phyloP scores from a whole-genome alignment of 2,329 filamentous ascomycete species.

The Colletotrichum simmondsii region DNA sequence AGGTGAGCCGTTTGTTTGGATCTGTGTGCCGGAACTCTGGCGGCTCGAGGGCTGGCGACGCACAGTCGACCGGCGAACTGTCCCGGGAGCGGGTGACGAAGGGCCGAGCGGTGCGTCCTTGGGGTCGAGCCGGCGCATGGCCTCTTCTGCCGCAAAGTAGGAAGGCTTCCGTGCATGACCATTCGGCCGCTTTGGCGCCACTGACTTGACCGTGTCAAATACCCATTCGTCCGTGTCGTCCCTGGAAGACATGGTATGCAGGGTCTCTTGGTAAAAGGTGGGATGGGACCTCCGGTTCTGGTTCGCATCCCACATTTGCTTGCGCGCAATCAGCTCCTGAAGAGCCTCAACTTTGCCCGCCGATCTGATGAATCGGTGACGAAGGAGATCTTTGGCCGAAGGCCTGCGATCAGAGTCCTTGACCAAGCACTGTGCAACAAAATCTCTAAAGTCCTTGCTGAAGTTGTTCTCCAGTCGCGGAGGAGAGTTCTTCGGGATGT shows the following conservation, averaged over 20 bases:
- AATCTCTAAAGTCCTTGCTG: conserved; percentile 93
- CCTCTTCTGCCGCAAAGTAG: conserved; percentile 68
- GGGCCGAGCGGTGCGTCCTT: conserved; percentile 70
- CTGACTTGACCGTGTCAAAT: conserved; percentile 91
- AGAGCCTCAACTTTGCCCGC: conserved; percentile 90
- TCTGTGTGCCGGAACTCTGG: conserved; percentile 54
- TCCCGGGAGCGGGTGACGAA: conserved; percentile 62
- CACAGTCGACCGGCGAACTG: conserved; percentile 70
- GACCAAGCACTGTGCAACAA: conserved; percentile 87
- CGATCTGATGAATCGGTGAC: conserved; percentile 86
- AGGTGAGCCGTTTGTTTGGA: conserved; percentile 53
- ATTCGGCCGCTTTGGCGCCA: conserved; percentile 66
- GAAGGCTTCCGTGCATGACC: conserved; percentile 67
- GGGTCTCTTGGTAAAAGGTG: conserved; percentile 93
- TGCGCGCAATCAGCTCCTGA: conserved; percentile 86
- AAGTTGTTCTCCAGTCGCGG: conserved; percentile 88
- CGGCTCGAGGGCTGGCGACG: conserved; percentile 60
- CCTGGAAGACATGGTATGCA: conserved; percentile 75
- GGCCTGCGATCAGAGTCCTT: conserved; percentile 90
- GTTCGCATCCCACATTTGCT: conserved; percentile 83
- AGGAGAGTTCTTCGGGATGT: conserved; percentile 89
- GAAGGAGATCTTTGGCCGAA: conserved; percentile 86
- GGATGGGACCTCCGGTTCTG: conserved; percentile 76
- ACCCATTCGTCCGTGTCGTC: conserved; percentile 89
- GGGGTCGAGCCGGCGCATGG: conserved; percentile 68